These are phyloP conservation scores for Rubus idaeus DNA, from an alignment of 306 rosid species.

Conservation along the genomic window DNA sequence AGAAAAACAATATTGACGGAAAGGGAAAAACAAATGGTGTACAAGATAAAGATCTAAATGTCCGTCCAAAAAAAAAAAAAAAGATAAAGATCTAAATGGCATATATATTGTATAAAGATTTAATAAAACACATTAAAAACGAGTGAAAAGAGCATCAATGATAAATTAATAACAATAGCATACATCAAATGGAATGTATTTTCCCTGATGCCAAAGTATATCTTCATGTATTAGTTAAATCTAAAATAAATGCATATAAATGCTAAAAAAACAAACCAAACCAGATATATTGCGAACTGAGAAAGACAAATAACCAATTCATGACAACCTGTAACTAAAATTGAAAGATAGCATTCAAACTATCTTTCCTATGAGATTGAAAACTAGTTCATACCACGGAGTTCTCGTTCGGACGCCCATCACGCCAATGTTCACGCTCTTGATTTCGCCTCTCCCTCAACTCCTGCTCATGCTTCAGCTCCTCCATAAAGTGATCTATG, in stretches of 20 bases:
- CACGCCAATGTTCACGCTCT: constrained; percentile 86
- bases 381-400: constrained; percentile 45
- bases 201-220: background rate
- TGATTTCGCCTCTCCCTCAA: constrained; percentile 92
- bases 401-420: constrained; percentile 69
- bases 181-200: background rate
- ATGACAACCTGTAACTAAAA: background rate
- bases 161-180: background rate
- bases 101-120: background rate
- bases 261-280: background rate
- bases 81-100: background rate
- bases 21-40: constrained; percentile 6
- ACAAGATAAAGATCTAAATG: background rate
- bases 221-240: background rate
- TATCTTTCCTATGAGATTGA: background rate
- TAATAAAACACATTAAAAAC: background rate
- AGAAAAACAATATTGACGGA: constrained; percentile 6
- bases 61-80: too few species aligned
- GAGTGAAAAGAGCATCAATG: background rate
- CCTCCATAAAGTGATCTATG: constrained; percentile 97
- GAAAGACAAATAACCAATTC: background rate
- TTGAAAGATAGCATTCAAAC: background rate
- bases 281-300: background rate
- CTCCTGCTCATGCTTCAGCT: constrained; percentile 94
- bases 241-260: background rate